Percentiles rank a stretch among this genome's conserved stretches.
Evolutionary conservation across 768 basidiomycete genomes (phyloP).

Genomic region (Ephemerocybe angulata): DNA sequence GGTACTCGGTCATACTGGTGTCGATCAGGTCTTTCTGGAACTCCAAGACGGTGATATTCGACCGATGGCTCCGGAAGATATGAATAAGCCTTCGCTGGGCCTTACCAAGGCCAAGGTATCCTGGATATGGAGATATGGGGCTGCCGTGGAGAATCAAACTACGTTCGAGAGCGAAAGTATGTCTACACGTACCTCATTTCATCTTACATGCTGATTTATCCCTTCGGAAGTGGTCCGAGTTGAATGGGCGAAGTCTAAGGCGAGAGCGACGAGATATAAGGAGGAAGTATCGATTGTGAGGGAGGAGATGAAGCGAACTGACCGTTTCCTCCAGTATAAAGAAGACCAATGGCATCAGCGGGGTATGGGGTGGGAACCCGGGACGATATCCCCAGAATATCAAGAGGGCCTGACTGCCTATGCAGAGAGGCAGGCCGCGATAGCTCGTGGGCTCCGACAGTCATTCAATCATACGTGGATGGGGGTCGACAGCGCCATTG

Average conservation of each 20-base stretch:
- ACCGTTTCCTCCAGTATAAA: constrained; percentile 10
- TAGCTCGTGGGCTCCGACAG: not conserved
- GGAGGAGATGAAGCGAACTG: constrained; percentile 15
- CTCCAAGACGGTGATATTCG: not conserved
- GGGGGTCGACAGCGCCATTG: not conserved
- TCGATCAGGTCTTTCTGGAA: not conserved
- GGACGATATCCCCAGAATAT: not conserved
- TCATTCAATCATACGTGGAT: not conserved
- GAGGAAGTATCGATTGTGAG: constrained; percentile 14
- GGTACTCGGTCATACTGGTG: not conserved
- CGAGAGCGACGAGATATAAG: not conserved
- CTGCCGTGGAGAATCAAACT: not conserved
- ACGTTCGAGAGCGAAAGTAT: not conserved
- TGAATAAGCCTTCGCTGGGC: no score
- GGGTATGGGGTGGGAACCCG: not conserved
- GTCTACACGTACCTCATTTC: not conserved
- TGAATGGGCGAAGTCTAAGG: not conserved
- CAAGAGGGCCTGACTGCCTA: not conserved
- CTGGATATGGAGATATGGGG: not conserved
- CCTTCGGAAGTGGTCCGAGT: not conserved
- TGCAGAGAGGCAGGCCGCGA: not conserved
- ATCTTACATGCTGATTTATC: no score
- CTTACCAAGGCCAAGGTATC: not conserved
- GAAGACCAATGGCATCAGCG: constrained; percentile 13
- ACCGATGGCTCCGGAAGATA: not conserved